Evolutionary conservation across 371 early-diverging fungal species (phyloP).

Genomic region (Zopfochytrium polystomum): DNA sequence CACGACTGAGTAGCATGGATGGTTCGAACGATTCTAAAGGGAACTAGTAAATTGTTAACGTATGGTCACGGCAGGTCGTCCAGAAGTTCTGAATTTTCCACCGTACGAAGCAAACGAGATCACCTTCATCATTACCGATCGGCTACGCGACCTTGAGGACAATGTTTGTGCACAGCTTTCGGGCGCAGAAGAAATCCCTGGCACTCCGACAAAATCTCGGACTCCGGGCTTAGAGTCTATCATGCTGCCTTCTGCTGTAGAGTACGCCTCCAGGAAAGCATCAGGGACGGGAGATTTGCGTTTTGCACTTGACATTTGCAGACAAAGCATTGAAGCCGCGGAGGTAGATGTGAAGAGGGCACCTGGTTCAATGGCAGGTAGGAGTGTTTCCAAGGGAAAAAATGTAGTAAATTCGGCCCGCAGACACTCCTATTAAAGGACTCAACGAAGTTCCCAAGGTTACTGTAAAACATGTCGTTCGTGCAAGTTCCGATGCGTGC

Average conservation of each 20-base stretch:
- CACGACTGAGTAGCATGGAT: constrained; percentile 77
- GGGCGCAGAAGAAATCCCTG: constrained; percentile 17
- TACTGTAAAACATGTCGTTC: constrained; percentile 73
- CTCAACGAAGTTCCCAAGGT: constrained; percentile 60
- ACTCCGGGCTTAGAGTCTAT: constrained; percentile 41
- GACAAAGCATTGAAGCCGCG: constrained; percentile 19
- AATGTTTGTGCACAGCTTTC: constrained; percentile 8
- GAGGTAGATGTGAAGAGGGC: background rate
- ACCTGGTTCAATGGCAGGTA: background rate
- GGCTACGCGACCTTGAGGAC: constrained; percentile 48
- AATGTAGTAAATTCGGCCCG: background rate
- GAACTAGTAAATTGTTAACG: no score
- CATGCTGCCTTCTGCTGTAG: constrained; percentile 83
- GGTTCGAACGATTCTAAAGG: constrained; percentile 50
- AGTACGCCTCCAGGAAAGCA: constrained; percentile 88
- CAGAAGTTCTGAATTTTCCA: constrained; percentile 75
- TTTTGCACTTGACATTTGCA: constrained; percentile 86
- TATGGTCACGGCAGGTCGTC: constrained; percentile 56
- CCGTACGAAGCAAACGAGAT: constrained; percentile 84
- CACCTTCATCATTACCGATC: constrained; percentile 74
- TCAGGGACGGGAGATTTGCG: constrained; percentile 88
- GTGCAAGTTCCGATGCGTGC: constrained; percentile 61
- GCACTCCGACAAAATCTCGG: constrained; percentile 8
- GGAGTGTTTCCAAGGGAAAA: background rate
- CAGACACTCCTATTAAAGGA: background rate